Conservation (phyloP, 306 rosid species). For the Vigna angularis region DNA sequence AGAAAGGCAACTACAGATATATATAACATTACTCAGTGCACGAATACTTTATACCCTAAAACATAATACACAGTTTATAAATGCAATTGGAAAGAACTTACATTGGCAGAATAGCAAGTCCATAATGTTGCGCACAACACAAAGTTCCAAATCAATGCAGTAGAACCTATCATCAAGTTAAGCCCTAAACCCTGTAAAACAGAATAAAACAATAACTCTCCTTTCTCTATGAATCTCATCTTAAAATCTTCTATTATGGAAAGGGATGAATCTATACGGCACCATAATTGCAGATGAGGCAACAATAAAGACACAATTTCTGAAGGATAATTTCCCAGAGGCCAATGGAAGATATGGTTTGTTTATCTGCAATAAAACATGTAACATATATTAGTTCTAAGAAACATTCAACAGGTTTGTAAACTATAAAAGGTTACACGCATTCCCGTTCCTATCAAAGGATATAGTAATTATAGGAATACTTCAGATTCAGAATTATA, state of each 20-base stretch:
- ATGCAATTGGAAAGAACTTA: not conserved
- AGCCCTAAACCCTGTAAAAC: not conserved
- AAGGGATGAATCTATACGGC: not conserved
- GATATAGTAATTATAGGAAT: not conserved
- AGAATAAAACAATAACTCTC: not conserved
- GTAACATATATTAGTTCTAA: slow-evolving; percentile 5
- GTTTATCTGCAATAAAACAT: slow-evolving; percentile 66
- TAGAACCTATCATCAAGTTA: not conserved
- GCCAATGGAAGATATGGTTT: slow-evolving; percentile 66
- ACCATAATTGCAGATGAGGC: not conserved
- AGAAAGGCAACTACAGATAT: not conserved
- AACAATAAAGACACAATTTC: not conserved
- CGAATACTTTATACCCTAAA: no score
- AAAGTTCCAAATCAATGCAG: not conserved
- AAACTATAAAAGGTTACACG: not conserved
- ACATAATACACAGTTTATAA: not conserved
- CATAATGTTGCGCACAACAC: not conserved
- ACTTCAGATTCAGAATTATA: not conserved
- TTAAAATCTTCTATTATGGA: not conserved
- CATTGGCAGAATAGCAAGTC: not conserved
- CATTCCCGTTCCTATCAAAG: not conserved
- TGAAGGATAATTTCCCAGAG: not conserved
- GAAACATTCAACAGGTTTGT: not conserved
- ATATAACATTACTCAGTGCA: no score
- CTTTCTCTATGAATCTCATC: not conserved